Conservation (phyloP, 768 basidiomycete genomes). For the Boletus rex-veris region DNA sequence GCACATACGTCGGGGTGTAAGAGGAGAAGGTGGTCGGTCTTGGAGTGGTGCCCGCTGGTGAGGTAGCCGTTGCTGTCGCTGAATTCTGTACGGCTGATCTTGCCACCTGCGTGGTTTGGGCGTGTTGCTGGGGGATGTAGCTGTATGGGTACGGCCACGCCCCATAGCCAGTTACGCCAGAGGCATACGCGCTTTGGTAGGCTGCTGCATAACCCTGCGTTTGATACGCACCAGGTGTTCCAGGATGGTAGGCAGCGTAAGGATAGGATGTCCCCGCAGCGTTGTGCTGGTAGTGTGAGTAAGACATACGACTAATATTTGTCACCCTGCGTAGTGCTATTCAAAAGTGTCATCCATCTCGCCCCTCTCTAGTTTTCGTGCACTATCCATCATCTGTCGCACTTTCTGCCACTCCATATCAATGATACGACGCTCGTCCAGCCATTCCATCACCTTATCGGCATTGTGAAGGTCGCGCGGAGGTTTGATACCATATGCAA, state of each 20-base stretch:
- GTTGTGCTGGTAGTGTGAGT: constrained; percentile 35
- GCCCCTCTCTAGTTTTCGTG: constrained; percentile 60
- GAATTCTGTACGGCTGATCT: constrained; percentile 30
- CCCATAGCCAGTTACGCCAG: constrained; percentile 67
- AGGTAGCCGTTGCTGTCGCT: constrained; percentile 29
- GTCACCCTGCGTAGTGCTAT: not conserved
- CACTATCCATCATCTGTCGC: constrained; percentile 70
- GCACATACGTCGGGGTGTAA: constrained; percentile 48
- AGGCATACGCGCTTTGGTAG: constrained; percentile 46
- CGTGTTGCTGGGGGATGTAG: constrained; percentile 46
- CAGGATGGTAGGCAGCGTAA: constrained; percentile 59
- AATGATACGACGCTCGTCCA: constrained; percentile 66
- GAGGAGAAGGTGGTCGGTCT: constrained; percentile 52
- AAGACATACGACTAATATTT: constrained; percentile 24
- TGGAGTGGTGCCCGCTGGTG: constrained; percentile 30
- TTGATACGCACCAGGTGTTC: constrained; percentile 43
- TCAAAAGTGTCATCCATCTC: constrained; percentile 33
- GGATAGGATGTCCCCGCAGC: constrained; percentile 57
- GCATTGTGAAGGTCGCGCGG: constrained; percentile 68
- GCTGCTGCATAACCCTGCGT: constrained; percentile 49
- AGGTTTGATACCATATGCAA: constrained; percentile 55
- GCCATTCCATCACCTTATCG: constrained; percentile 80
- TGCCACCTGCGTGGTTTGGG: constrained; percentile 25
- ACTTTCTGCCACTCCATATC: constrained; percentile 67
- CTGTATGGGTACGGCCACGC: constrained; percentile 68